phyloP scores from a whole-genome alignment of 331 rosid species.

The Ulmus americana region DNA sequence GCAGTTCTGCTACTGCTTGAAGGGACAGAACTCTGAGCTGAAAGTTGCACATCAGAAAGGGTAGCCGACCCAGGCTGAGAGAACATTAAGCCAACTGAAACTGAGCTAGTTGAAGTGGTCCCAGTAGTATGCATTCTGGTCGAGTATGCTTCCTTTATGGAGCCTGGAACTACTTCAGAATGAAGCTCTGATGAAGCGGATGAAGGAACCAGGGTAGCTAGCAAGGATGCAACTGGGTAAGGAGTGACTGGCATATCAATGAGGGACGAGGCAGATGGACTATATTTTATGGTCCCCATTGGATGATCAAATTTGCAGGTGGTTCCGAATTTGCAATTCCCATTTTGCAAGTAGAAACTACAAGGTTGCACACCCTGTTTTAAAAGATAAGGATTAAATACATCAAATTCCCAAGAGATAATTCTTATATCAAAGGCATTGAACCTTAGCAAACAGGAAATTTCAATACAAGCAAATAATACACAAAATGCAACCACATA shows the following conservation, averaged over 20 bases:
- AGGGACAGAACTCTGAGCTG: constrained; percentile 51
- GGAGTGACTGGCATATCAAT: constrained; percentile 62
- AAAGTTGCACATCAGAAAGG: constrained; percentile 56
- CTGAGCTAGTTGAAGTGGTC: constrained; percentile 44
- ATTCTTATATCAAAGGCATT: constrained; percentile 17
- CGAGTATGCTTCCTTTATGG: constrained; percentile 47
- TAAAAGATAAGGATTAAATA: constrained; percentile 22
- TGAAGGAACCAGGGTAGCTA: constrained; percentile 61
- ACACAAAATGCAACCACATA: not conserved
- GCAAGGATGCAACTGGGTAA: constrained; percentile 67
- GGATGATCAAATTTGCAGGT: constrained; percentile 88
- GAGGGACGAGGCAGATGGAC: constrained; percentile 62
- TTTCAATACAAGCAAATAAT: not conserved
- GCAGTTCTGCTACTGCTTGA: constrained; percentile 48
- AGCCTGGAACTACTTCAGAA: constrained; percentile 40
- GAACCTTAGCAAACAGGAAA: constrained; percentile 8
- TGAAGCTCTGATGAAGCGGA: constrained; percentile 52
- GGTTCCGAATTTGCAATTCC: constrained; percentile 75
- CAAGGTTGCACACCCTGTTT: constrained; percentile 75
- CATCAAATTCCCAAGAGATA: constrained; percentile 20
- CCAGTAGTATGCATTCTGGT: constrained; percentile 58
- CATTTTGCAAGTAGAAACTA: constrained; percentile 70
- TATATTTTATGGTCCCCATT: constrained; percentile 50
- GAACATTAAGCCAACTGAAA: constrained; percentile 51
- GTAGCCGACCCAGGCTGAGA: constrained; percentile 54